Percentiles rank a stretch among this genome's conserved stretches.
phyloP scores from a whole-genome alignment of 306 rosid species.

The Lathyrus tuberosus region DNA sequence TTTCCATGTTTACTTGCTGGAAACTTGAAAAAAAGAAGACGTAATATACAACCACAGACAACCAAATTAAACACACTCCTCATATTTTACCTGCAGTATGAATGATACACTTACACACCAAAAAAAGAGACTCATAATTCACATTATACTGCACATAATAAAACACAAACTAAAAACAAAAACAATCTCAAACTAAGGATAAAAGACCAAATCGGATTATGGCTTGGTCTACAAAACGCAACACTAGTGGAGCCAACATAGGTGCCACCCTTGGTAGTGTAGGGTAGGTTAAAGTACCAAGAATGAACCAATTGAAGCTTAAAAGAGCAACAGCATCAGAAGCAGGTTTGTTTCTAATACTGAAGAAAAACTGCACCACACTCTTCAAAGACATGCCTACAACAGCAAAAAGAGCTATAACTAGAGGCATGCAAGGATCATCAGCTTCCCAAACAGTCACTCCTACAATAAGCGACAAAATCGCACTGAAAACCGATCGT shows the following conservation, averaged over 20 bases:
- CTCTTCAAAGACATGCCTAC: conserved; percentile 85
- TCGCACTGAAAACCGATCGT: conserved; percentile 70
- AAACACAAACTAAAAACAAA: conserved; percentile 16
- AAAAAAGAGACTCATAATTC: conserved; percentile 17
- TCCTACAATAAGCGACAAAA: conserved; percentile 73
- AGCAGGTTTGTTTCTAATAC: conserved; percentile 71
- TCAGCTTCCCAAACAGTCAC: conserved; percentile 70
- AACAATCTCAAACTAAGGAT: conserved; percentile 35
- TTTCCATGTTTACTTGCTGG: conserved; percentile 16
- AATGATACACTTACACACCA: conserved; percentile 22
- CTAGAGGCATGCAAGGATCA: conserved; percentile 80
- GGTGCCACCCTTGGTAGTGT: conserved; percentile 60
- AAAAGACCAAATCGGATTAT: conserved; percentile 42
- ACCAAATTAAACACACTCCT: conserved; percentile 32
- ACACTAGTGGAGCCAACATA: conserved; percentile 48
- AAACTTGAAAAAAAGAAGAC: conserved; percentile 28
- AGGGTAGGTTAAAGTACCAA: conserved; percentile 78
- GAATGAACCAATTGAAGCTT: conserved; percentile 85
- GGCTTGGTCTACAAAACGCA: conserved; percentile 29
- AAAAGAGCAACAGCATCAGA: conserved; percentile 75
- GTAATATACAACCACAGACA: conserved; percentile 29
- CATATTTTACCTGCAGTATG: conserved; percentile 33
- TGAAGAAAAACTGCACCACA: conserved; percentile 67
- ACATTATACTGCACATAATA: conserved; percentile 31
- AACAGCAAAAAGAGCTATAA: conserved; percentile 71